Conservation (phyloP, 1,139 yeast genomes). For the Kodamaea arcana region DNA sequence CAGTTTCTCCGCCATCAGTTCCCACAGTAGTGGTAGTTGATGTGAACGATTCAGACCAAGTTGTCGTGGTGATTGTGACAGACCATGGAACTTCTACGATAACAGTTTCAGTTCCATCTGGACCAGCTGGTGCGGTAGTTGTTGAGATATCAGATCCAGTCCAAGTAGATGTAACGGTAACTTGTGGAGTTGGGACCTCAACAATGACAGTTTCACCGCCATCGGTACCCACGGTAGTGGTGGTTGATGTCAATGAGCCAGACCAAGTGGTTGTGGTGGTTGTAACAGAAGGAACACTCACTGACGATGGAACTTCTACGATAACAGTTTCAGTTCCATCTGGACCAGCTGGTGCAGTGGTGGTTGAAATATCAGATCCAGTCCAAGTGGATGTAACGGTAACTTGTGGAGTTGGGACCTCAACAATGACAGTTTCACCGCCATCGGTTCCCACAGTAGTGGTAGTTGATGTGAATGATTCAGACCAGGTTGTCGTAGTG, state of each 20-base stretch:
- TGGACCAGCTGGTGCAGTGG: conserved; percentile 4
- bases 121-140: conserved; percentile 9
- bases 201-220: background rate
- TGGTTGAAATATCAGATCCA: too few relatives aligned
- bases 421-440: too few relatives aligned
- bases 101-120: conserved; percentile 6
- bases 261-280: conserved; percentile 6
- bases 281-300: conserved; percentile 2
- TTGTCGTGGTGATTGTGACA: conserved; percentile 3
- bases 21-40: conserved; percentile 6
- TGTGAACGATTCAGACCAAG: conserved; percentile 10
- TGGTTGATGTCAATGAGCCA: conserved; percentile 6
- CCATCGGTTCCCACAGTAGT: too few relatives aligned
- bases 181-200: background rate
- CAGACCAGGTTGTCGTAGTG: too few relatives aligned
- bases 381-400: too few relatives aligned
- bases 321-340: conserved; percentile 9
- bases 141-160: conserved; percentile 3
- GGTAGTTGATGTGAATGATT: too few relatives aligned
- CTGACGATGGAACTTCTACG: conserved; percentile 10
- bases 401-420: too few relatives aligned
- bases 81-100: conserved; percentile 6
- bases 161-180: background rate
- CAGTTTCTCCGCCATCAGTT: conserved; percentile 9
- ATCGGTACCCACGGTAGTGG: conserved; percentile 2